A percentile compares a stretch with the other conserved stretches of the same genome.
Evolutionary conservation across 2,329 filamentous ascomycete genomes (phyloP).

Genomic region (Emmonsiellopsis sp.): DNA sequence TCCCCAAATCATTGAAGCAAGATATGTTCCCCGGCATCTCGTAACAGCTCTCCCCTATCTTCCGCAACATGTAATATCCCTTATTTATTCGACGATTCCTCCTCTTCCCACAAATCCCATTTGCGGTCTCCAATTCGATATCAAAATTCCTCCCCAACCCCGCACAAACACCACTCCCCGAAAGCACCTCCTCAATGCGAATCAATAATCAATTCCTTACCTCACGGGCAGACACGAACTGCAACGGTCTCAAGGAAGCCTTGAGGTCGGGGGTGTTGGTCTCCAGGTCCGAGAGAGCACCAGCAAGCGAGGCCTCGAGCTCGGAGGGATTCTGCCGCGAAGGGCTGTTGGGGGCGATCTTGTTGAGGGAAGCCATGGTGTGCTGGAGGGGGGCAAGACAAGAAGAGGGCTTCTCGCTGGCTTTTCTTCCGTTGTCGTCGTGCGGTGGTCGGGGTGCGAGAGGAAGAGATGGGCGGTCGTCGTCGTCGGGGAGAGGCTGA

Average conservation of each 20-base stretch:
- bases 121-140: background rate
- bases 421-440: conserved; percentile 11
- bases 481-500: conserved; percentile 2
- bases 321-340: conserved; percentile 93
- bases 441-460: conserved; percentile 5
- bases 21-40: background rate
- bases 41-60: background rate
- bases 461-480: conserved; percentile 6
- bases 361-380: conserved; percentile 76
- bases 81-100: background rate
- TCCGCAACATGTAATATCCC: background rate
- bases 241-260: conserved; percentile 88
- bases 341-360: conserved; percentile 96
- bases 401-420: conserved; percentile 8
- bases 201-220: conserved; percentile 50
- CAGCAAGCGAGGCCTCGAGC: conserved; percentile 94
- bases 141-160: background rate
- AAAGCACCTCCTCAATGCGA: background rate
- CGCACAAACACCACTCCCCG: background rate
- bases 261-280: conserved; percentile 98
- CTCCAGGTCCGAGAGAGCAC: conserved; percentile 97
- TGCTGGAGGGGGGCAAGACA: conserved; percentile 22
- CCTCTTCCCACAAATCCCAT: background rate
- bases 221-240: conserved; percentile 98
- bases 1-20: conserved; percentile 7